Evolutionary conservation across 2,329 filamentous ascomycete genomes (phyloP).

Genomic region (Emergomyces africanus): DNA sequence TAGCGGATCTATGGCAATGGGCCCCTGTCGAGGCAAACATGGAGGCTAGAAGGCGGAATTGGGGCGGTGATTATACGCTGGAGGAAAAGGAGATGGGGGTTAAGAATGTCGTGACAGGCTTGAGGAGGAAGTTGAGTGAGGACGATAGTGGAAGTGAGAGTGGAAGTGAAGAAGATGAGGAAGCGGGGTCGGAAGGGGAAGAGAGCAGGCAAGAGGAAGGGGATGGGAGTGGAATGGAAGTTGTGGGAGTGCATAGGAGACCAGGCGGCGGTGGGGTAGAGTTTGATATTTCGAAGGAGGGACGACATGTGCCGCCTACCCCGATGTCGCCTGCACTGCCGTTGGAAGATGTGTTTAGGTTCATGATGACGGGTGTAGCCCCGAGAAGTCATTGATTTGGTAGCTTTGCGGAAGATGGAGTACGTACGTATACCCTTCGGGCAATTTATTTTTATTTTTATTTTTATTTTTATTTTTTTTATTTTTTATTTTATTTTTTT

Average conservation of each 20-base stretch:
- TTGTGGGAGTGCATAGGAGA: slow-evolving; percentile 25
- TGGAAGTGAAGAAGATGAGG: slow-evolving; percentile 44
- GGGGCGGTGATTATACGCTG: slow-evolving; percentile 55
- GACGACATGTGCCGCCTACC: slow-evolving; percentile 15
- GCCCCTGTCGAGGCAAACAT: slow-evolving; percentile 37
- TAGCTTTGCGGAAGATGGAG: not conserved
- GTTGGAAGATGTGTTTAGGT: slow-evolving; percentile 37
- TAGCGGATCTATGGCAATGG: slow-evolving; percentile 49
- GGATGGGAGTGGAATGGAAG: slow-evolving; percentile 32
- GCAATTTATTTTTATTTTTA: no score
- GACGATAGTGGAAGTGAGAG: slow-evolving; percentile 37
- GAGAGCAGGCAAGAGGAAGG: slow-evolving; percentile 36
- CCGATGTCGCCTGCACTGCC: slow-evolving; percentile 22
- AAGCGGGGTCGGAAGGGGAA: slow-evolving; percentile 36
- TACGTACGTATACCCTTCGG: not conserved
- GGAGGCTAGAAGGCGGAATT: slow-evolving; percentile 36
- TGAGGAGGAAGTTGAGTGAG: slow-evolving; percentile 46
- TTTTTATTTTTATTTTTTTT: no score
- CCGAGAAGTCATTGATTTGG: slow-evolving; percentile 15
- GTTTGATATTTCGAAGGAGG: slow-evolving; percentile 21
- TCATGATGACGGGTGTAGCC: slow-evolving; percentile 36
- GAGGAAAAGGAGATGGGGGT: slow-evolving; percentile 55
- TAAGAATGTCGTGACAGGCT: slow-evolving; percentile 58
- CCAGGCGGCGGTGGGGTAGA: slow-evolving; percentile 20
- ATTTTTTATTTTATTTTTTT: no score